Evolutionary conservation across 306 rosid species (phyloP).

Genomic region (Amphicarpaea edgeworthii): DNA sequence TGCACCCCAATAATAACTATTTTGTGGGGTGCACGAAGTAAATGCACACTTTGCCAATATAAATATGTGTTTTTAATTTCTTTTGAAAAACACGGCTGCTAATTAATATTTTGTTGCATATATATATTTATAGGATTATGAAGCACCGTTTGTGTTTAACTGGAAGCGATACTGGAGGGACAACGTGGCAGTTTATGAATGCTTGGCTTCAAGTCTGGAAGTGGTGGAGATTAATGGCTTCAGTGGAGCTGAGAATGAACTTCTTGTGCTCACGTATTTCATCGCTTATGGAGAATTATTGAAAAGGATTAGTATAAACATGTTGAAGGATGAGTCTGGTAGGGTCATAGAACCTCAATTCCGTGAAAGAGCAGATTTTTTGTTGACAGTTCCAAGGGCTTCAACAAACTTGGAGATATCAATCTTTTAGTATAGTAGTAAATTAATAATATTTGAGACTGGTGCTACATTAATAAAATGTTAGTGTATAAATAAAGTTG

Average conservation of each 20-base stretch:
- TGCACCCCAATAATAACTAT: no score
- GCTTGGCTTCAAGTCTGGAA: constrained; percentile 11
- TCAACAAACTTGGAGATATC: constrained; percentile 13
- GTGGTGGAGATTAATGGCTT: constrained; percentile 36
- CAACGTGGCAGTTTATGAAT: not conserved
- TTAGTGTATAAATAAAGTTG: no score
- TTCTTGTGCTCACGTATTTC: not conserved
- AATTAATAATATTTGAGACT: not conserved
- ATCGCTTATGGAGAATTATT: not conserved
- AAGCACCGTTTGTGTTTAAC: not conserved
- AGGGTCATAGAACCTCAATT: not conserved
- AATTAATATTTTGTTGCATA: not conserved
- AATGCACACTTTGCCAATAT: no score
- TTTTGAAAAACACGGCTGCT: not conserved
- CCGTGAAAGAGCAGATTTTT: no score
- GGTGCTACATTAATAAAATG: no score
- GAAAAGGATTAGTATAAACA: not conserved
- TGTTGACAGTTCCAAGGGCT: not conserved
- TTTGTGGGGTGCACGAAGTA: no score
- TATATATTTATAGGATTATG: constrained; percentile 31
- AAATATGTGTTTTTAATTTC: no score
- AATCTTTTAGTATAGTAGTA: not conserved
- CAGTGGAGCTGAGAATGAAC: not conserved
- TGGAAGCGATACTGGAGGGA: not conserved
- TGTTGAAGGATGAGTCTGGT: not conserved